A percentile compares a stretch with the other conserved stretches of the same genome.
These are phyloP conservation scores for Phytophthora macrochlamydospora DNA, from an alignment of 352 stramenopile genomes.

Conservation along the genomic window DNA sequence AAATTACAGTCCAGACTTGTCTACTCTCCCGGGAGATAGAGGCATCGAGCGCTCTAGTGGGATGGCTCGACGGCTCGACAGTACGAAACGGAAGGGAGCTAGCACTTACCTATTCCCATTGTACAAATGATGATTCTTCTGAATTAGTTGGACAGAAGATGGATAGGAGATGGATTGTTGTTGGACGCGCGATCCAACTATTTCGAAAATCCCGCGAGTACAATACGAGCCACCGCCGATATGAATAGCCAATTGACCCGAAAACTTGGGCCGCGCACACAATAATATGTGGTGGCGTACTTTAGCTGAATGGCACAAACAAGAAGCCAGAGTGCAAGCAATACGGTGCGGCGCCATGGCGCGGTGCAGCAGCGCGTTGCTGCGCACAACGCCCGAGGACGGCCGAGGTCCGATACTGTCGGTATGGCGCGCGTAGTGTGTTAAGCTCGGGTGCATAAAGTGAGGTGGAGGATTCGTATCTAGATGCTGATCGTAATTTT, in stretches of 20 bases:
- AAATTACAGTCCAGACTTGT: no score
- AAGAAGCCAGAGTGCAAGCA: neutral
- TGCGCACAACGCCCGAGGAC: no score
- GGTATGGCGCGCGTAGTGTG: no score
- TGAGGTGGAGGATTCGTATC: neutral
- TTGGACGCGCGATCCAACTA: constrained; percentile 1
- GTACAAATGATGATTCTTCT: neutral
- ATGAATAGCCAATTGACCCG: neutral
- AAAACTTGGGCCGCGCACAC: neutral
- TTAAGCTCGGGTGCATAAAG: neutral
- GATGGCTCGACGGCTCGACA: no score
- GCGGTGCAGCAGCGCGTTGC: no score
- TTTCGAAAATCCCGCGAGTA: neutral
- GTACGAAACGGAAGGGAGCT: no score
- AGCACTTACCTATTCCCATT: no score
- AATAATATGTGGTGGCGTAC: neutral
- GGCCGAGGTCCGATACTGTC: no score
- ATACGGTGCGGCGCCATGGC: neutral
- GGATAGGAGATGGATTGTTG: neutral
- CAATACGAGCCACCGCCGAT: neutral
- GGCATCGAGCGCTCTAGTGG: no score
- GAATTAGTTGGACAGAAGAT: neutral
- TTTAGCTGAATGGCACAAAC: neutral
- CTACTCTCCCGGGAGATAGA: no score
- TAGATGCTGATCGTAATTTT: neutral